Base-by-base conservation (phyloP, 306 rosid species). In the Oemleria cerasiformis region DNA sequence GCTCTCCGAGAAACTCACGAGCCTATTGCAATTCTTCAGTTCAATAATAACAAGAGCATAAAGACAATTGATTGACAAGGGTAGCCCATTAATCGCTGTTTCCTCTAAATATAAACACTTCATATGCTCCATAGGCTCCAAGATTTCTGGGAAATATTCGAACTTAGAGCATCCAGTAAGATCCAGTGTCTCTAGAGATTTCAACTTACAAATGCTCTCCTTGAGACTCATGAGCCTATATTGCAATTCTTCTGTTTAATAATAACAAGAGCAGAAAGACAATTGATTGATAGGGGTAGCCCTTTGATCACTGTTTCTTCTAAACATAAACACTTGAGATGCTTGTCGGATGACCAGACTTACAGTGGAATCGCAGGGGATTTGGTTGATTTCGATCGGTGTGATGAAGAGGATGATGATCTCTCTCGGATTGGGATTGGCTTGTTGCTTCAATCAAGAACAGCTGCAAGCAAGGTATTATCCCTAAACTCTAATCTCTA, bases 251-350 rank as follows among this genome's bases (percentile, higher is more conserved):
- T 4, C 11, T 40, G 21, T 4, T 4, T 4, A 41, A 63, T 15
- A 7, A 0, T 5, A 20, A 0, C 3, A 8, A 63, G 51, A 63
- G 25, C 15, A n/a, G n/a, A n/a, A n/a, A n/a, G n/a, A n/a, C n/a
- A n/a, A n/a, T n/a, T n/a, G 7, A 72, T 72, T 1, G 45, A 19
- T n/a, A 30, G 48, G 14, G 64, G 66, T 11, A 74, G 13, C 65
- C 9, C 19, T 4, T 44, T 14, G 9, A 44, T 44, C 12, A 14
- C 49, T 44, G 49, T 44, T 14, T n/a, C 10, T 34, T n/a, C n/a
- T n/a, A 72, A 61, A 6, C 2, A 0, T 17, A 72, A 39, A 44
- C 1, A 0, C 21, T 34, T 9, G 15, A 72, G 23, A 49, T 49
- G 54, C 49, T 40, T 63, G 0, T 23, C 16, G 6, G 68, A 50